Conservation (phyloP, 331 rosid species). For the Rhamnella rubrinervis region DNA sequence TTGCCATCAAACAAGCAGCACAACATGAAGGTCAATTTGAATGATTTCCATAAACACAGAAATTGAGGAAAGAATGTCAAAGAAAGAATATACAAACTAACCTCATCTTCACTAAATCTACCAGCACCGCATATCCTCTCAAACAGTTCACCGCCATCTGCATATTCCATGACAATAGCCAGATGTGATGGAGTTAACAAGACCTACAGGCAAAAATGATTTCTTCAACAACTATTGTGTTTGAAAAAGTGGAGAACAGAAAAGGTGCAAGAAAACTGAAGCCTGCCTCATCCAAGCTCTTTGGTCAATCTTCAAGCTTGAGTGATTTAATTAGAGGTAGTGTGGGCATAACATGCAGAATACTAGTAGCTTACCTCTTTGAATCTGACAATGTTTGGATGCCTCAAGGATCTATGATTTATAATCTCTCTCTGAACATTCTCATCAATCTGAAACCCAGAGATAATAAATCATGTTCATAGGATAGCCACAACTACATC, state of each 20-base stretch:
- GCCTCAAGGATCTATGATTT: constrained; percentile 79
- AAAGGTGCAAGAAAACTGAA: too few species aligned
- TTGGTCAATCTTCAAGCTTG: neutral
- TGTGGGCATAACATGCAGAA: neutral
- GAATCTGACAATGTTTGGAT: constrained; percentile 83
- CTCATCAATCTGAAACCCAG: constrained; percentile 71
- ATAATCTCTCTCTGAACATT: constrained; percentile 84
- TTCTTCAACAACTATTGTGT: neutral
- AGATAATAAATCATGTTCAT: constrained; percentile 1
- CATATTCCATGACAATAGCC: constrained; percentile 94
- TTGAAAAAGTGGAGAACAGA: neutral
- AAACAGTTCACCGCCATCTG: constrained; percentile 92
- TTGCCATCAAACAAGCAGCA: neutral
- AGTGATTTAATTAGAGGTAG: neutral
- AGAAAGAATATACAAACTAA: constrained; percentile 34
- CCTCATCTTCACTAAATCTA: constrained; percentile 94
- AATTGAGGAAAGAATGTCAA: neutral
- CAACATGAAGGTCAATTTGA: constrained; percentile 12
- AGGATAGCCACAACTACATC: neutral
- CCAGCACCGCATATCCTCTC: constrained; percentile 68
- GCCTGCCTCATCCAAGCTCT: constrained; percentile 8
- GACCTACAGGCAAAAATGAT: constrained; percentile 47
- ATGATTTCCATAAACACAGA: neutral
- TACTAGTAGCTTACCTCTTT: constrained; percentile 59
- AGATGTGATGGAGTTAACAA: constrained; percentile 79